Percentiles rank a stretch among this genome's conserved stretches.
Conservation (phyloP, 306 rosid genomes). For the Acacia melanoxylon region DNA sequence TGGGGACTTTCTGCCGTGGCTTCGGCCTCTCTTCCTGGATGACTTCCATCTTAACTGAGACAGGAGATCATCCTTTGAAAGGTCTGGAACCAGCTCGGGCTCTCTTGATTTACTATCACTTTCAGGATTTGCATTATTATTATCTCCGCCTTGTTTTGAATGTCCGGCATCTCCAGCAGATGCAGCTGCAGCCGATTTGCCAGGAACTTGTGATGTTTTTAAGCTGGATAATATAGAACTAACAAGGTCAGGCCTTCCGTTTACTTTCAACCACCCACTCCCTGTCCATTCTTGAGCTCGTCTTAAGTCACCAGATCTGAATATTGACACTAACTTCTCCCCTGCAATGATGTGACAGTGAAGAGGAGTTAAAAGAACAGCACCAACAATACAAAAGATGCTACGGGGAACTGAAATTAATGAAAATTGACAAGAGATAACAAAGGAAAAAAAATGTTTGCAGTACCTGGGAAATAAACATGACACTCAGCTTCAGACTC, state of each 20-base stretch:
- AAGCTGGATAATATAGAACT: slow-evolving; percentile 32
- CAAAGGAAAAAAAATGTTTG: not conserved
- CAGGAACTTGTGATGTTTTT: slow-evolving; percentile 25
- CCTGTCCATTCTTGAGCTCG: slow-evolving; percentile 81
- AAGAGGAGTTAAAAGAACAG: not conserved
- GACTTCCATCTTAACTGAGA: slow-evolving; percentile 68
- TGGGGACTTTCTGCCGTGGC: slow-evolving; percentile 31
- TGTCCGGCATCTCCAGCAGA: slow-evolving; percentile 29
- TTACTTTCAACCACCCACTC: slow-evolving; percentile 51
- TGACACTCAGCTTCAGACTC: slow-evolving; percentile 48
- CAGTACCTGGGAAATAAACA: slow-evolving; percentile 79
- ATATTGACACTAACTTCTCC: slow-evolving; percentile 50
- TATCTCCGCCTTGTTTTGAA: slow-evolving; percentile 26
- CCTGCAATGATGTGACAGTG: slow-evolving; percentile 42
- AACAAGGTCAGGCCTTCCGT: slow-evolving; percentile 67
- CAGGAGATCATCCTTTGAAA: slow-evolving; percentile 56
- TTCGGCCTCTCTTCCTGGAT: slow-evolving; percentile 62
- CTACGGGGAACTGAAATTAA: not conserved
- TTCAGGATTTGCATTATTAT: slow-evolving; percentile 25
- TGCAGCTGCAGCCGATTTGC: slow-evolving; percentile 29
- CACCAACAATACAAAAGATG: not conserved
- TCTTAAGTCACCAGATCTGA: slow-evolving; percentile 50
- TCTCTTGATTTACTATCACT: slow-evolving; percentile 31
- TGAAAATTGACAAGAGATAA: not conserved
- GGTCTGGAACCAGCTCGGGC: slow-evolving; percentile 43